These are phyloP conservation scores for Mallotus japonicus DNA, from an alignment of 441 rosid species.

Conservation along the genomic window DNA sequence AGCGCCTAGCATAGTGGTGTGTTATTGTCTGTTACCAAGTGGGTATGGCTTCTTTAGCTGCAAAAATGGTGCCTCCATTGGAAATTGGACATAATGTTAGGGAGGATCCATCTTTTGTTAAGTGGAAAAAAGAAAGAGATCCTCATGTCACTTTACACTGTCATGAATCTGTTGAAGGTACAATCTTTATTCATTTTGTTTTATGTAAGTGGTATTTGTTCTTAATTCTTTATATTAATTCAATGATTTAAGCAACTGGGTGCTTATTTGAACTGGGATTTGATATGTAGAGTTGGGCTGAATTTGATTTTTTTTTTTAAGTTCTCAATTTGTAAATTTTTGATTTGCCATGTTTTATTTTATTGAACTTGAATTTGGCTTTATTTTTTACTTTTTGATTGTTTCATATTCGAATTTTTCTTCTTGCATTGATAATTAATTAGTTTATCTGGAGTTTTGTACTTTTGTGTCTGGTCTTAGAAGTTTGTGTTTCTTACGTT, in stretches of 20 bases:
- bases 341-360: too few relatives aligned
- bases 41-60: slow-evolving; percentile 52
- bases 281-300: not conserved
- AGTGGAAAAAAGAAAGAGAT: slow-evolving; percentile 91
- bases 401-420: not conserved
- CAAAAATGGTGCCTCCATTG: slow-evolving; percentile 50
- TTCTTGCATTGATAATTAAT: not conserved
- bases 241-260: slow-evolving; percentile 10
- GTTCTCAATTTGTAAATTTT: too few relatives aligned
- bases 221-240: not conserved
- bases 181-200: not conserved
- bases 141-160: slow-evolving; percentile 83
- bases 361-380: not conserved
- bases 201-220: not conserved
- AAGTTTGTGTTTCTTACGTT: too few relatives aligned
- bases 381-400: not conserved
- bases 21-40: not conserved
- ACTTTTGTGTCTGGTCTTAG: too few relatives aligned
- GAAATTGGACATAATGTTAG: slow-evolving; percentile 62
- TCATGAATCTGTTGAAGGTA: slow-evolving; percentile 92
- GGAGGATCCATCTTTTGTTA: slow-evolving; percentile 86
- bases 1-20: too few relatives aligned
- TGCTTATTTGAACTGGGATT: not conserved
- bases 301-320: not conserved
- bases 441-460: not conserved